Base-by-base conservation (phyloP, 2,329 filamentous ascomycete genomes). In the Epichloe gansuensis region DNA sequence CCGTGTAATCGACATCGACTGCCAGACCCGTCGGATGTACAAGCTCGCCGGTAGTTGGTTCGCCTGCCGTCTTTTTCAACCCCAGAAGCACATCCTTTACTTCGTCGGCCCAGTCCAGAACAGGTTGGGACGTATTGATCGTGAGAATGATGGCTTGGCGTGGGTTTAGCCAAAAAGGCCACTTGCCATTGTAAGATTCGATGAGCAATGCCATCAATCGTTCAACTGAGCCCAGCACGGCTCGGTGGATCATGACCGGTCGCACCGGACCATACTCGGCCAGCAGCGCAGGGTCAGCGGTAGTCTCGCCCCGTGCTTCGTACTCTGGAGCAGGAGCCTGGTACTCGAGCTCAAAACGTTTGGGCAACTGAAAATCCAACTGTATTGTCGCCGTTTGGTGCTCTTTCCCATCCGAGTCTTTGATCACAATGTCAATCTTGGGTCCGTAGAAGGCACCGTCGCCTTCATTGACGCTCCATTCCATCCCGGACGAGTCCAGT, bases 401-500 rank as follows among this genome's bases (percentile, higher is more conserved):
- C 61, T 90, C 86, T 63, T 91, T 94, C 7, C 87, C 88, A 61
- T 88, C 80, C 1, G 85, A 83, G 63, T 94, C 89, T 55, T 78
- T 81, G 46, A 95, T 69, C 41, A 94, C 81, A 45, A 95, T 86
- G 63, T 95, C 89, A 58, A 95, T 95, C 70, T 95, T 95, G 35
- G 90, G 89, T 0, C 90, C 89, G 62, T 95, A 95, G 63, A 95
- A 95, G 4, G 89, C 89, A 13, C 90, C 89, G 55, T 94, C 89
- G 11, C 88, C 88, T 60, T 85, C 78, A 57, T 90, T 91, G 53
- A 91, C 59, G 2, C 76, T 78, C 86, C 88, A 95, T 38, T 77
- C 70, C 60, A 81, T 78, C 9, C 83, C 84, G 13, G 88, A 90
- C 59, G 87, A 81, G 52, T 85, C 80, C 1, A 72, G 58, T 1